Percentiles rank a stretch among this genome's conserved stretches.
Conservation (phyloP, 192 early-diverging fungal genomes). For the Coemansia aciculifera region DNA sequence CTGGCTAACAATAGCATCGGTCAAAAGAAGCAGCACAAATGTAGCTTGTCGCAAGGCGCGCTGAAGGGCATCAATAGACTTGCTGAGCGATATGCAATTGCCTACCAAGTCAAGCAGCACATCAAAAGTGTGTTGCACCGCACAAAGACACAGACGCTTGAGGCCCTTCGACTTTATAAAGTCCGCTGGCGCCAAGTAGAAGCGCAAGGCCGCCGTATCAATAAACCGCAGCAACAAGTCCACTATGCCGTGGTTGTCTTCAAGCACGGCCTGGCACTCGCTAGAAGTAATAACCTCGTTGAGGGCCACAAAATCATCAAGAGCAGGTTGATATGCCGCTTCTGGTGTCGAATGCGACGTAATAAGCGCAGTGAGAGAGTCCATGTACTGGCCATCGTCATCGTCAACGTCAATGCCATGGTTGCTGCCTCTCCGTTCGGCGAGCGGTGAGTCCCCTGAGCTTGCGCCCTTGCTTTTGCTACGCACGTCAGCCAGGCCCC, state of each 20-base stretch:
- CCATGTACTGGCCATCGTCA: background rate
- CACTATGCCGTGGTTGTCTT: slow-evolving; percentile 21
- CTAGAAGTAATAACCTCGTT: background rate
- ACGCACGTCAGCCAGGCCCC: background rate
- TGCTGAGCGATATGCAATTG: background rate
- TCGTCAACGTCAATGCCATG: background rate
- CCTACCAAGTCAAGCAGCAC: slow-evolving; percentile 18
- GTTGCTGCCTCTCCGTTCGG: background rate
- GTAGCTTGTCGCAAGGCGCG: slow-evolving; percentile 11
- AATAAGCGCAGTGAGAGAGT: background rate
- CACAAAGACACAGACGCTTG: slow-evolving; percentile 9
- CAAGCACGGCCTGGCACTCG: slow-evolving; percentile 16
- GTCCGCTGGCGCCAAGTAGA: background rate
- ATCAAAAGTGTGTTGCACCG: slow-evolving; percentile 18
- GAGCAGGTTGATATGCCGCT: background rate
- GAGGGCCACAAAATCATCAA: background rate
- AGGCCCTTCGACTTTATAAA: slow-evolving; percentile 1
- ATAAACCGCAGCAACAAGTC: slow-evolving; percentile 35
- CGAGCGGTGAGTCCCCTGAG: background rate
- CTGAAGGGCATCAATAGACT: background rate
- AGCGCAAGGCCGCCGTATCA: background rate
- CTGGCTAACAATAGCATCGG: slow-evolving; percentile 6
- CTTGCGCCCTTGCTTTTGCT: background rate
- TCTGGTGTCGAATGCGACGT: background rate
- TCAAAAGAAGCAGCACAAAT: slow-evolving; percentile 19